Percentiles rank a stretch among this genome's conserved stretches.
Conservation (phyloP, 306 rosid genomes). For the Cucurbita argyrosperma region DNA sequence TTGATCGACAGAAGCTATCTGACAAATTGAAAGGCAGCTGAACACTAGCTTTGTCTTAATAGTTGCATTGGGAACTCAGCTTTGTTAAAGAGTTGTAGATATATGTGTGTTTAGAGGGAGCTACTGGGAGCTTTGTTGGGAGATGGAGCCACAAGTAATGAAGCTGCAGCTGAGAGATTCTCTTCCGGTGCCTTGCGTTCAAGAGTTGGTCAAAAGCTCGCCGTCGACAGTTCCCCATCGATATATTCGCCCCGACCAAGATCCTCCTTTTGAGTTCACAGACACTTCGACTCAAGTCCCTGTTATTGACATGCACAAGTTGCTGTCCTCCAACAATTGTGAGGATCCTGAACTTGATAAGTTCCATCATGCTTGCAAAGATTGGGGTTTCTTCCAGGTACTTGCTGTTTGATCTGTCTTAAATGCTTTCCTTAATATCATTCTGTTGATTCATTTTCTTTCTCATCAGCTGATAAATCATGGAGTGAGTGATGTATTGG, state of each 20-base stretch:
- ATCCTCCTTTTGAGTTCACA: conserved; percentile 7
- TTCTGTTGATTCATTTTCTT: background rate
- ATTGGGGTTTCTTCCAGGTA: conserved; percentile 51
- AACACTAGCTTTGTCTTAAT: background rate
- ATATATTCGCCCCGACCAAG: conserved; percentile 18
- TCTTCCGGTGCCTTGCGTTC: conserved; percentile 18
- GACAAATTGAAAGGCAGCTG: background rate
- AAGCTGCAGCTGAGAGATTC: background rate
- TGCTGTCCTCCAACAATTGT: conserved; percentile 11
- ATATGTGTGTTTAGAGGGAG: background rate
- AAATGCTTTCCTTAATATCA: background rate
- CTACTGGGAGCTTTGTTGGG: background rate
- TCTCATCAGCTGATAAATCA: conserved; percentile 14
- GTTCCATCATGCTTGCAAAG: conserved; percentile 27
- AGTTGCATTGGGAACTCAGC: background rate
- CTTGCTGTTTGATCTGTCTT: background rate
- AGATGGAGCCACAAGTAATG: background rate
- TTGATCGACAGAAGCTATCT: background rate
- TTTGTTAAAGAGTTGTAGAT: background rate
- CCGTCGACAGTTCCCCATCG: conserved; percentile 14
- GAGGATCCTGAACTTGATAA: conserved; percentile 16
- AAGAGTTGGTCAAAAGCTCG: conserved; percentile 13
- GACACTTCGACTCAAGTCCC: conserved; percentile 19
- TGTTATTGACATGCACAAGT: conserved; percentile 22
- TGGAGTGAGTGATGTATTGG: conserved; percentile 21